Conservation (phyloP, 108 stramenopile genomes). For the Asterionellopsis glacialis region DNA sequence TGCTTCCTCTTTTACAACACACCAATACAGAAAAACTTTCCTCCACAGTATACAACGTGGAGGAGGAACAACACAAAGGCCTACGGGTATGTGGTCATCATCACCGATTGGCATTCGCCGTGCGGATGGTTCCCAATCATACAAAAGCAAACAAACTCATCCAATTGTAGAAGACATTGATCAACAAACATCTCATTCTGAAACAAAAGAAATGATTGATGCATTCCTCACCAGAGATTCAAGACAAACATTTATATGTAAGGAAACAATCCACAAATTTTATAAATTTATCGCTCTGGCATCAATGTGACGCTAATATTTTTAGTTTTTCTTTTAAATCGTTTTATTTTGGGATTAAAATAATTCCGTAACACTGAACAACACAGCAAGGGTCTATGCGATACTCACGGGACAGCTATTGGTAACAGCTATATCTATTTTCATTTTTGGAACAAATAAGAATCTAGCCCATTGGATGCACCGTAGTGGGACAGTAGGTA, state of each 20-base stretch:
- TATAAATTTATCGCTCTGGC: too few species aligned
- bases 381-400: slow-evolving; percentile 66
- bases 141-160: neutral
- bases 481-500: slow-evolving; percentile 18
- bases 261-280: neutral
- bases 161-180: slow-evolving; percentile 5
- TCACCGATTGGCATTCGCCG: neutral
- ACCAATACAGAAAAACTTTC: neutral
- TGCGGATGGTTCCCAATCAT: neutral
- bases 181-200: slow-evolving; percentile 11
- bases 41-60: neutral
- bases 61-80: neutral
- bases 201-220: slow-evolving; percentile 40
- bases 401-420: slow-evolving; percentile 70
- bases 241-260: slow-evolving; percentile 67
- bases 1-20: too few species aligned
- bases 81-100: neutral
- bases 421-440: slow-evolving; percentile 54
- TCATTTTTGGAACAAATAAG: slow-evolving; percentile 54
- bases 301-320: too few species aligned
- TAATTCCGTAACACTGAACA: slow-evolving; percentile 8
- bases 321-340: neutral
- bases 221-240: slow-evolving; percentile 72
- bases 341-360: neutral
- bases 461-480: slow-evolving; percentile 36